Evolutionary conservation across 495 filamentous ascomycete species (phyloP).

Genomic region (Hypoxylon fragiforme): DNA sequence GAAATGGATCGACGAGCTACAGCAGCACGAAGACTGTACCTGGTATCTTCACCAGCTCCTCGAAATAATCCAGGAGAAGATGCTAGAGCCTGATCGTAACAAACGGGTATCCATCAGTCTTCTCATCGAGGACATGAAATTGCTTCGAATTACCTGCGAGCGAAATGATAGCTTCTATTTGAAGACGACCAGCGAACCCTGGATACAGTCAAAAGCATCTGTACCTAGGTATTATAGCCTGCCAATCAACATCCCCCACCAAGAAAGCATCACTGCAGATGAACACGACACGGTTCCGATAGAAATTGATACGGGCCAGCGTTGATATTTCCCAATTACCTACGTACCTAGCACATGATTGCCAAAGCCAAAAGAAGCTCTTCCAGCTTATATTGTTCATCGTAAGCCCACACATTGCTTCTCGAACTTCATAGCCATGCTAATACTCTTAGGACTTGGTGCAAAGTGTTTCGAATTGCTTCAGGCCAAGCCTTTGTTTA

Average conservation of each 20-base stretch:
- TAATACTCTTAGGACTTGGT: too few relatives aligned
- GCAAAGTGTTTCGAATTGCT: background rate
- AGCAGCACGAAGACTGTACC: slow-evolving; percentile 6
- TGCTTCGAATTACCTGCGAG: slow-evolving; percentile 7
- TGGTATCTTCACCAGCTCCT: slow-evolving; percentile 22
- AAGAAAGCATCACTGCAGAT: background rate
- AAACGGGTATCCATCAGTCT: slow-evolving; percentile 1
- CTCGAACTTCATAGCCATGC: background rate
- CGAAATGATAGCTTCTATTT: slow-evolving; percentile 7
- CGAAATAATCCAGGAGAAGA: slow-evolving; percentile 22
- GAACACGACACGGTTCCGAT: background rate
- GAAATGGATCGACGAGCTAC: slow-evolving; percentile 15
- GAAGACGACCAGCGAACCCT: slow-evolving; percentile 4
- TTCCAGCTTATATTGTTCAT: background rate
- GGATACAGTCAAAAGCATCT: too few relatives aligned
- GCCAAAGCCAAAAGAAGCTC: background rate
- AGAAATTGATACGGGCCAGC: background rate
- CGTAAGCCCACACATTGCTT: background rate
- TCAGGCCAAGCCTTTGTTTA: background rate
- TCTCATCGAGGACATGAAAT: slow-evolving; percentile 5
- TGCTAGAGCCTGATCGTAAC: slow-evolving; percentile 18
- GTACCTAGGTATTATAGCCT: too few relatives aligned
- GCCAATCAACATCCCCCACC: too few relatives aligned
- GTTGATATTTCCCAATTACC: background rate
- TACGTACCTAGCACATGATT: background rate